Evolutionary conservation across 2,329 filamentous ascomycete genomes (phyloP), one percentile per base, ranked within the genome.

Genomic region (Trichoderma sp.): DNA sequence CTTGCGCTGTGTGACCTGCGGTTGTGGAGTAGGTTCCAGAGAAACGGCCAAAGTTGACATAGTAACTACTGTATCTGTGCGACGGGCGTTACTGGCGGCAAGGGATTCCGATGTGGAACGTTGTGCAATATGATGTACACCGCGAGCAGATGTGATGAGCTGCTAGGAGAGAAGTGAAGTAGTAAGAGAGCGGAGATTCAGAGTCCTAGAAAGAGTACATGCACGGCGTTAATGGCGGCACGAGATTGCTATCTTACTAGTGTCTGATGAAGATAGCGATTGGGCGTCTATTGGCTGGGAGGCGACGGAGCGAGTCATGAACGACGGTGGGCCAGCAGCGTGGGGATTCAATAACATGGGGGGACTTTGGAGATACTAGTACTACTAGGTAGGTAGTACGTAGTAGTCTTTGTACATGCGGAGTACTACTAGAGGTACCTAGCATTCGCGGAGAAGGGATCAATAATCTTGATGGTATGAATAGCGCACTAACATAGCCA

Each of bases 151-250:
- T 37, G 42, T 22, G 19, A 52, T 52, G 59, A 39, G 59, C 52
- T 52, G 29, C 45, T 63, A 42, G 17, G 17, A 19, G 13, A 17
- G 59, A 50, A 7, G 32, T 52, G 32, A 52, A 50, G 45, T 52
- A 34, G 32, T 19, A 19, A 50, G 32, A 50, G 45, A 48, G 45
- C 59, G 42, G 59, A 63, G 59, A 63, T 50, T 27, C 29, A 25
- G 39, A 50, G 58, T 34, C 29, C 35, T 42, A 15, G 32, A 37
- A 50, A 35, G 59, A 50, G 42, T 63, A 34, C 22, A 63, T 63
- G 59, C 59, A 48, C 59, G 13, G 59, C 59, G 59, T 63, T 7
- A 63, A 63, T 22, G 59, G 59, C 59, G 59, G 45, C 32, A 34
- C 45, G 54, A 57, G 19, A 35, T 19, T 54, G 58, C 29, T 52